These are phyloP conservation scores for Coemansia sp. DNA, from an alignment of 192 early-diverging fungal species.

Conservation along the genomic window DNA sequence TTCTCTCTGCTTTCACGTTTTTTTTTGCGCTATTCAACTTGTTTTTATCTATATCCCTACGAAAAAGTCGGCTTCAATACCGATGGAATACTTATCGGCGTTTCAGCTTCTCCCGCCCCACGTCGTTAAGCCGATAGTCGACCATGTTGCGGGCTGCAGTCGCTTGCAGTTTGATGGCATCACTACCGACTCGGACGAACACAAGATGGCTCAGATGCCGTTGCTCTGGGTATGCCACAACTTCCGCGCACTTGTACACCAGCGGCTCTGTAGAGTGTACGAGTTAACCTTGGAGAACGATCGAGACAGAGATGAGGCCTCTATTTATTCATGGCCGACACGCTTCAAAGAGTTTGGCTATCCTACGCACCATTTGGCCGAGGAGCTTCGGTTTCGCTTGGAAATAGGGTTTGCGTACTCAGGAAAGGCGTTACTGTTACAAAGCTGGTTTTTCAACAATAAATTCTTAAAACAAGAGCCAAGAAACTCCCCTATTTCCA, in stretches of 20 bases:
- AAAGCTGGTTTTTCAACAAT: too few species aligned
- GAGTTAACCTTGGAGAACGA: background rate
- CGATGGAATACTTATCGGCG: too few species aligned
- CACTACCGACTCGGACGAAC: background rate
- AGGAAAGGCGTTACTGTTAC: background rate
- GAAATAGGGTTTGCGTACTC: background rate
- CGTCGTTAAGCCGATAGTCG: background rate
- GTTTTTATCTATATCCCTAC: too few species aligned
- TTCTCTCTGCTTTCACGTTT: too few species aligned
- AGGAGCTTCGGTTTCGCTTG: background rate
- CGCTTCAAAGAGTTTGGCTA: background rate
- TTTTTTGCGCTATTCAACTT: too few species aligned
- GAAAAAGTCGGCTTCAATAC: too few species aligned
- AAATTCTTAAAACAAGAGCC: too few species aligned
- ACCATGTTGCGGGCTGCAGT: background rate
- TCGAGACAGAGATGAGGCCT: background rate
- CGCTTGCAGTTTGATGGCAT: background rate
- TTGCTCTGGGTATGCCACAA: background rate
- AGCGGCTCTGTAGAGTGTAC: background rate
- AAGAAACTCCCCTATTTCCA: too few species aligned
- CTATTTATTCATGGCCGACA: background rate
- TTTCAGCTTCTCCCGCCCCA: background rate
- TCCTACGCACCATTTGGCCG: background rate
- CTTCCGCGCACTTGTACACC: background rate
- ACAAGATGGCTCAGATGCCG: background rate